phyloP scores from a whole-genome alignment of 805 yeast species.

The Tetrapisispora pingtungensis region DNA sequence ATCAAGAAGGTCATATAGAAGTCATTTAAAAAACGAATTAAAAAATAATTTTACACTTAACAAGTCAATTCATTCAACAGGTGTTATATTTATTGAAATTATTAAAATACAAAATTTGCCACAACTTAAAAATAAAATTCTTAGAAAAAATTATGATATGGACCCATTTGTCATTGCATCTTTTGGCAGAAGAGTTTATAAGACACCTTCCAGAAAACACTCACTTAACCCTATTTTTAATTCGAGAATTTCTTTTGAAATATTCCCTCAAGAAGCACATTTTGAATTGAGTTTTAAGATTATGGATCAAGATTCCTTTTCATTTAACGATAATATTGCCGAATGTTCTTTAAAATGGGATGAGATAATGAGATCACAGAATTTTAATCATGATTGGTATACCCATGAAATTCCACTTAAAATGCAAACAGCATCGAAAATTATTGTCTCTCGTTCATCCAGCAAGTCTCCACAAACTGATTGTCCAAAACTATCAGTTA shows the following conservation, averaged over 20 bases:
- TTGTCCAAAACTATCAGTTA: constrained; percentile 45
- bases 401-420: constrained; percentile 31
- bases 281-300: constrained; percentile 63
- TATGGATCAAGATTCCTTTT: constrained; percentile 73
- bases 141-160: constrained; percentile 75
- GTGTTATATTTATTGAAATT: constrained; percentile 71
- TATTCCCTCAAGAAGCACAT: constrained; percentile 52
- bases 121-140: constrained; percentile 50
- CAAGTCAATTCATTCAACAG: constrained; percentile 33
- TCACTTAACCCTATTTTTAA: constrained; percentile 73
- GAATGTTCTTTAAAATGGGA: constrained; percentile 45
- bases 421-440: background rate
- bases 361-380: constrained; percentile 33
- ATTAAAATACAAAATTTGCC: constrained; percentile 70
- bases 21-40: constrained; percentile 5
- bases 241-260: constrained; percentile 71
- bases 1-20: constrained; percentile 5
- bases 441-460: background rate
- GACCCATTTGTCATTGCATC: constrained; percentile 92
- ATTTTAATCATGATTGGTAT: constrained; percentile 16
- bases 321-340: constrained; percentile 79
- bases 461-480: background rate
- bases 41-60: constrained; percentile 19
- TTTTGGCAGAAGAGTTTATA: constrained; percentile 77
- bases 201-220: constrained; percentile 79